These are phyloP conservation scores for Fusarium bactridioides DNA, from an alignment of 2,329 filamentous ascomycete genomes.

Conservation along the genomic window DNA sequence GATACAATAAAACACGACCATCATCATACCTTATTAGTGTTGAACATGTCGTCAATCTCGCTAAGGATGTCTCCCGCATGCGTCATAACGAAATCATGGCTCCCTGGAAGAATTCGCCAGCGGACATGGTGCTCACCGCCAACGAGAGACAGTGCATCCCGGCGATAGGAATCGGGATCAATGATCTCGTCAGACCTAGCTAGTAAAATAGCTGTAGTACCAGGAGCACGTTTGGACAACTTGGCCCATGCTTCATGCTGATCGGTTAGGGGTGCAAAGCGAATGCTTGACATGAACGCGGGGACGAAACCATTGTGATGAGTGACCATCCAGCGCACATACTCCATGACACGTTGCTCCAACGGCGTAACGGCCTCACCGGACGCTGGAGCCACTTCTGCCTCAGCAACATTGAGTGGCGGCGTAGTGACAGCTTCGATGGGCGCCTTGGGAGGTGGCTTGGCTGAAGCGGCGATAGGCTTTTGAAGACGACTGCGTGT, in stretches of 20 bases:
- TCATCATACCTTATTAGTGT: slow-evolving; percentile 44
- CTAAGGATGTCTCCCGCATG: slow-evolving; percentile 54
- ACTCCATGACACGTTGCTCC: slow-evolving; percentile 57
- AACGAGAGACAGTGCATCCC: slow-evolving; percentile 59
- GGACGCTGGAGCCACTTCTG: slow-evolving; percentile 49
- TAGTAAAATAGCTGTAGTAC: slow-evolving; percentile 61
- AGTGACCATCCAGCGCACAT: slow-evolving; percentile 66
- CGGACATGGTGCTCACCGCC: slow-evolving; percentile 58
- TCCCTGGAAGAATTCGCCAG: slow-evolving; percentile 61
- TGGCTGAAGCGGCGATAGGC: slow-evolving; percentile 55
- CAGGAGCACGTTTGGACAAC: slow-evolving; percentile 52
- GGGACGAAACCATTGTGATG: slow-evolving; percentile 66
- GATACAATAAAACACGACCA: neutral
- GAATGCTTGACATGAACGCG: slow-evolving; percentile 66
- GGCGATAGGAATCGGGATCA: slow-evolving; percentile 56
- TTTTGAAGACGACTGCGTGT: slow-evolving; percentile 58
- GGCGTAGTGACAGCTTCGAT: slow-evolving; percentile 25
- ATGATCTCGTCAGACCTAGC: slow-evolving; percentile 61
- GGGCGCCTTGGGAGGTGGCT: slow-evolving; percentile 39
- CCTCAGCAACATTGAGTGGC: slow-evolving; percentile 49
- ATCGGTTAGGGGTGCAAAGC: slow-evolving; percentile 60
- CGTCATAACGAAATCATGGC: slow-evolving; percentile 71
- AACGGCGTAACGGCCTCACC: slow-evolving; percentile 48
- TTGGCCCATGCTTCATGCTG: slow-evolving; percentile 60
- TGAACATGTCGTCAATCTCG: slow-evolving; percentile 57